phyloP scores from a whole-genome alignment of 2,329 filamentous ascomycete genomes.

The Hypocrella siamensis region DNA sequence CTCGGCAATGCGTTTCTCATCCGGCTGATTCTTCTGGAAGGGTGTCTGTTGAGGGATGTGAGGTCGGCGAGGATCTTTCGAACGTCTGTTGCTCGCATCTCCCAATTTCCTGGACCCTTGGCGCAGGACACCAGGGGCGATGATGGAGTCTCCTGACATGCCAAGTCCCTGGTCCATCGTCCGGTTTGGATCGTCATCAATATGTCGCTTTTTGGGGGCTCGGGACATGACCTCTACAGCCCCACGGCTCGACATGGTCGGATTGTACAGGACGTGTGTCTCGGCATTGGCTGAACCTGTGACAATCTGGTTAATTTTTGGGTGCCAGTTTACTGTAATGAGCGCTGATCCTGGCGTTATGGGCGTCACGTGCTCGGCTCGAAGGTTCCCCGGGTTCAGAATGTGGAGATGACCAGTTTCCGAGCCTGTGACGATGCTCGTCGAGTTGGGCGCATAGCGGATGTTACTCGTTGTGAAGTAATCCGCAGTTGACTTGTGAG shows the following conservation, averaged over 20 bases:
- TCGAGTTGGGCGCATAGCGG: constrained; percentile 69
- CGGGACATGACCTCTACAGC: constrained; percentile 83
- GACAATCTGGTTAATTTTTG: constrained; percentile 89
- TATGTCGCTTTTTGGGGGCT: constrained; percentile 84
- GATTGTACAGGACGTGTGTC: constrained; percentile 82
- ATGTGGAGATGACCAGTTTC: constrained; percentile 77
- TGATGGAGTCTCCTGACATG: constrained; percentile 68
- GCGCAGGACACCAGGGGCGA: constrained; percentile 48
- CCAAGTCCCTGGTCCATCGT: constrained; percentile 74
- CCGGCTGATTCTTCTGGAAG: constrained; percentile 78
- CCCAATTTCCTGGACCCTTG: constrained; percentile 45
- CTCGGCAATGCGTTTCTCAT: constrained; percentile 76
- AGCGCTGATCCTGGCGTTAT: constrained; percentile 76
- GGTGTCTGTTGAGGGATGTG: constrained; percentile 73
- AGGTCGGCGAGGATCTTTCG: constrained; percentile 67
- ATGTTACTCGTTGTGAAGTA: constrained; percentile 80
- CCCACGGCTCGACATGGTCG: constrained; percentile 63
- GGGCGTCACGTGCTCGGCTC: constrained; percentile 68
- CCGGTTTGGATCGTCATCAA: constrained; percentile 80
- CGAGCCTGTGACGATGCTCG: constrained; percentile 80
- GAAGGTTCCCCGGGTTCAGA: constrained; percentile 80
- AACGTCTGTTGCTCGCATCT: constrained; percentile 61
- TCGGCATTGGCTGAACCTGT: constrained; percentile 86
- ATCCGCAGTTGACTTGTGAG: constrained; percentile 68
- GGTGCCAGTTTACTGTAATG: constrained; percentile 80